A percentile compares a stretch with the other conserved stretches of the same genome.
phyloP scores from a whole-genome alignment of 768 basidiomycete species.

The Steccherinum ochraceum region DNA sequence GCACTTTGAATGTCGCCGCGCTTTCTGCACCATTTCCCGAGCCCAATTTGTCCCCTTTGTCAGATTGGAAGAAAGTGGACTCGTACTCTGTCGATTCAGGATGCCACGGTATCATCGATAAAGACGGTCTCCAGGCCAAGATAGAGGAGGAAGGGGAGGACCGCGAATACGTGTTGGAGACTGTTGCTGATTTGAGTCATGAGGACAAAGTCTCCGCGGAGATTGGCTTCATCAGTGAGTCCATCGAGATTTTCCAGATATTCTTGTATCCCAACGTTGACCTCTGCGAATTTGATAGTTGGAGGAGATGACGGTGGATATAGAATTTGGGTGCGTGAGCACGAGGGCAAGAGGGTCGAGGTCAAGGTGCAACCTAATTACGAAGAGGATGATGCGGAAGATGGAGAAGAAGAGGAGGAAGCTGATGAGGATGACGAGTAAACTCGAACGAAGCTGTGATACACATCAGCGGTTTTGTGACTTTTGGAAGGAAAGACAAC shows the following conservation, averaged over 20 bases:
- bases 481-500: no score
- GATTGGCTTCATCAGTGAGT: not conserved
- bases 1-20: not conserved
- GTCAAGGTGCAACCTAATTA: not conserved
- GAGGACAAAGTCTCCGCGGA: not conserved
- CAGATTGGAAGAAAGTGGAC: not conserved
- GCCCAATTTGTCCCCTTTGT: not conserved
- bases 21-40: not conserved
- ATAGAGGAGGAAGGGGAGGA: not conserved
- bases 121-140: not conserved
- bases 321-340: not conserved
- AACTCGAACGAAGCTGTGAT: no score
- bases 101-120: not conserved
- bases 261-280: no score
- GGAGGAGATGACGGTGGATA: slow-evolving; percentile 3
- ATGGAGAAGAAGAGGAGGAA: not conserved
- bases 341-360: not conserved
- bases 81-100: not conserved
- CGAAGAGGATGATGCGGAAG: not conserved
- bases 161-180: not conserved
- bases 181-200: not conserved
- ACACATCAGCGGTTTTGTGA: no score
- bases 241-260: no score
- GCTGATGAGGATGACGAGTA: not conserved
- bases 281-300: no score